Percentiles rank a stretch among this genome's conserved stretches.
Evolutionary conservation across 2,329 filamentous ascomycete genomes (phyloP).

Genomic region (Alternaria arbusti): DNA sequence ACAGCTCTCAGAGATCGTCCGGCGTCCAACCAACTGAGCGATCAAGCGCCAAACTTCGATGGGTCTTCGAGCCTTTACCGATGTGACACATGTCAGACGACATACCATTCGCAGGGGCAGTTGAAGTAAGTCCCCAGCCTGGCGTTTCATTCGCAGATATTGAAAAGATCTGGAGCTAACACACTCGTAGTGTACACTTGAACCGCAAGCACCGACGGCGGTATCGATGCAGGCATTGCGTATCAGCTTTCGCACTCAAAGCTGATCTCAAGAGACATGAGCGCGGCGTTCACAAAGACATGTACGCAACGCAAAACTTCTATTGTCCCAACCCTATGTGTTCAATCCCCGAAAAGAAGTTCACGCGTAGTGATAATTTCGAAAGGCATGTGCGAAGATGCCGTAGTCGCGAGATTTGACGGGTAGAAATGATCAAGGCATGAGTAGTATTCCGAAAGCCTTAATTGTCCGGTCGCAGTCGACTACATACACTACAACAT

Average conservation of each 20-base stretch:
- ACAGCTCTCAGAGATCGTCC: neutral
- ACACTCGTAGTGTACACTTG: slow-evolving; percentile 12
- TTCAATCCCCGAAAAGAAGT: slow-evolving; percentile 12
- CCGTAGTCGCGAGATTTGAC: neutral
- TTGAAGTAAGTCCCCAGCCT: slow-evolving; percentile 12
- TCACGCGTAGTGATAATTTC: slow-evolving; percentile 18
- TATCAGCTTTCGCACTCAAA: slow-evolving; percentile 11
- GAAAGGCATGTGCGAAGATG: slow-evolving; percentile 18
- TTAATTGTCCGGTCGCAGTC: neutral
- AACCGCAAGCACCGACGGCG: slow-evolving; percentile 22
- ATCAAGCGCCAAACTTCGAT: neutral
- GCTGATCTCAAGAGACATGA: slow-evolving; percentile 21
- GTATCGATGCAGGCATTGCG: slow-evolving; percentile 14
- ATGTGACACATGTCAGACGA: slow-evolving; percentile 1
- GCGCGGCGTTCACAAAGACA: slow-evolving; percentile 14
- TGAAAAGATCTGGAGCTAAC: neutral
- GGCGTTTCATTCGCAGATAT: neutral
- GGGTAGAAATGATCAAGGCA: neutral
- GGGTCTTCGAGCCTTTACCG: neutral
- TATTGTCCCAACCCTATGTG: slow-evolving; percentile 14
- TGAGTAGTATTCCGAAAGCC: neutral
- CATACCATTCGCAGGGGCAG: slow-evolving; percentile 7
- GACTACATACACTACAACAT: neutral
- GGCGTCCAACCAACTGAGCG: neutral
- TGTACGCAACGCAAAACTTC: slow-evolving; percentile 3